Evolutionary conservation across 1,284 basidiomycete species (phyloP).

Genomic region (Malassezia pachydermatis): DNA sequence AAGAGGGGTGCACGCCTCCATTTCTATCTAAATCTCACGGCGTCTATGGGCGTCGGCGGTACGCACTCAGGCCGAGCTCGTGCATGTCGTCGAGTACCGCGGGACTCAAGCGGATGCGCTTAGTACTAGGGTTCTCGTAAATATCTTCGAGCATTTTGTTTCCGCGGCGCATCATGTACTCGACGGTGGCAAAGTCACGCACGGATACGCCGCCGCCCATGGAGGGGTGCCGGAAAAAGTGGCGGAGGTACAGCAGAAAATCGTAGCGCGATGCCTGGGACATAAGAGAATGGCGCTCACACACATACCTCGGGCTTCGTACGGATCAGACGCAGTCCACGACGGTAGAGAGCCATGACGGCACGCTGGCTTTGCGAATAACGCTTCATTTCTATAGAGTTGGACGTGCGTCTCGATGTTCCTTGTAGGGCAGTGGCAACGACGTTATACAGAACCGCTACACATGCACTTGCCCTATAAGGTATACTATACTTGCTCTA

Average conservation of each 20-base stretch:
- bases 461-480: too few relatives aligned
- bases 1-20: too few relatives aligned
- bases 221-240: slow-evolving; percentile 41
- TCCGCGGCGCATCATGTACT: slow-evolving; percentile 42
- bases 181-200: slow-evolving; percentile 42
- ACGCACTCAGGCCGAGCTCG: neutral
- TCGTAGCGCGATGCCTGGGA: slow-evolving; percentile 29
- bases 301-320: slow-evolving; percentile 18
- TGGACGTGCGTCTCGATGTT: neutral
- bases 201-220: slow-evolving; percentile 36
- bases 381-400: slow-evolving; percentile 10
- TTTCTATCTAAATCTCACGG: too few relatives aligned
- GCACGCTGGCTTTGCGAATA: slow-evolving; percentile 14
- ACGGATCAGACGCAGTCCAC: slow-evolving; percentile 14
- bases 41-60: slow-evolving; percentile 3
- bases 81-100: slow-evolving; percentile 14
- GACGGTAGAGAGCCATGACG: slow-evolving; percentile 14
- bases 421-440: too few relatives aligned
- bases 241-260: slow-evolving; percentile 43
- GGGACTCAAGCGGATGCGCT: slow-evolving; percentile 29
- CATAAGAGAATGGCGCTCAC: neutral
- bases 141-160: slow-evolving; percentile 33
- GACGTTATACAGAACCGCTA: too few relatives aligned
- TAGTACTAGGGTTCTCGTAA: slow-evolving; percentile 32
- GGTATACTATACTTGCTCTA: slow-evolving; percentile 11